phyloP scores from a whole-genome alignment of 106 monocot genomes.

The Alisma plantagoaquatica region DNA sequence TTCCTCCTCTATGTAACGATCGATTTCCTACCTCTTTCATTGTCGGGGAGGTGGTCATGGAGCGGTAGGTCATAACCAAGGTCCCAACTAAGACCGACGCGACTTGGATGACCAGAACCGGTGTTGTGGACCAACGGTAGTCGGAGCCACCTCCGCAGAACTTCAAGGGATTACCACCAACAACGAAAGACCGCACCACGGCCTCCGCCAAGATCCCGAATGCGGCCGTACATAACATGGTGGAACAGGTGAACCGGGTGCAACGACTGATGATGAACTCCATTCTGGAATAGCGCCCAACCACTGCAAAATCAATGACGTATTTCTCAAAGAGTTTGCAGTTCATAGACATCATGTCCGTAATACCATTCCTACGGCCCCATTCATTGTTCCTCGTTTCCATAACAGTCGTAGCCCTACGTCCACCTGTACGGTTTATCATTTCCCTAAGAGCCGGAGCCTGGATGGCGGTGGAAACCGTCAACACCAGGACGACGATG shows the following conservation, averaged over 20 bases:
- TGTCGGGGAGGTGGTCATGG: background rate
- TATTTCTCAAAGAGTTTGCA: too few relatives aligned
- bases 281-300: background rate
- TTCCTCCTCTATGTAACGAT: too few relatives aligned
- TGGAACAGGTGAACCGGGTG: background rate
- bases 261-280: conserved; percentile 2
- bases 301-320: conserved; percentile 2
- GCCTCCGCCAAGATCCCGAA: background rate
- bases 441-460: background rate
- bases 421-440: background rate
- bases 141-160: background rate
- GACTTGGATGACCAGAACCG: background rate
- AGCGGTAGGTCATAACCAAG: background rate
- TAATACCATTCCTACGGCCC: background rate
- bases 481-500: background rate
- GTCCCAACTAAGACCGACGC: background rate
- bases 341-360: too few relatives aligned
- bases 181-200: background rate
- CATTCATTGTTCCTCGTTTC: background rate
- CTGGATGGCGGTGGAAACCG: background rate
- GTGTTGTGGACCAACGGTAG: background rate
- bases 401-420: background rate
- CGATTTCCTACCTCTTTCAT: too few relatives aligned
- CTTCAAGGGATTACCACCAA: background rate
- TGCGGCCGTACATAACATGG: background rate